Conservation (phyloP, 192 early-diverging fungal species). For the Coemansia sp. region DNA sequence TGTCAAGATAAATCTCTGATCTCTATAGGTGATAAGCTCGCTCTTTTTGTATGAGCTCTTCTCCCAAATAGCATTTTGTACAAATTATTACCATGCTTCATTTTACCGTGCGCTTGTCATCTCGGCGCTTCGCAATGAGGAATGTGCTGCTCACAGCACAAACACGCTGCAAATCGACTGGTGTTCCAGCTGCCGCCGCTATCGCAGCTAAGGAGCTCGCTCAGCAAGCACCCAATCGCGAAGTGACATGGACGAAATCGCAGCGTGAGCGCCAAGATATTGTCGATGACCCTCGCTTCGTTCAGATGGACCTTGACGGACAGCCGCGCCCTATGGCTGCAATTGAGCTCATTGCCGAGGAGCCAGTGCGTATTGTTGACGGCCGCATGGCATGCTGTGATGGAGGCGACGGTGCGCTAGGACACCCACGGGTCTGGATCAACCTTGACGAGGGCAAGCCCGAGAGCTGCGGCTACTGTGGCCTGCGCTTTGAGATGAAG, state of each 20-base stretch:
- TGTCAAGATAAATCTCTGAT: not conserved
- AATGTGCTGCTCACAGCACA: not conserved
- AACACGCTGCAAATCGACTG: constrained; percentile 44
- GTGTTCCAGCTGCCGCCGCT: constrained; percentile 11
- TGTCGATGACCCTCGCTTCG: constrained; percentile 79
- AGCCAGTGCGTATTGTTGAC: constrained; percentile 77
- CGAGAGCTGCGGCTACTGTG: constrained; percentile 81
- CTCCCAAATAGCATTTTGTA: not conserved
- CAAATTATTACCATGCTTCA: constrained; percentile 13
- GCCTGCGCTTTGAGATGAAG: constrained; percentile 77
- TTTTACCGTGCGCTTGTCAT: constrained; percentile 22
- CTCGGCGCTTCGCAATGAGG: constrained; percentile 20
- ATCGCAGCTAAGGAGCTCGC: constrained; percentile 26
- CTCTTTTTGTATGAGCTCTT: not conserved
- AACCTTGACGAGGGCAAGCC: constrained; percentile 68
- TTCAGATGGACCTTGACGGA: constrained; percentile 73
- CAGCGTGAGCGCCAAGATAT: constrained; percentile 72
- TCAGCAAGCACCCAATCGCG: constrained; percentile 75
- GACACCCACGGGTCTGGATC: constrained; percentile 93
- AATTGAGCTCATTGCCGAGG: constrained; percentile 86
- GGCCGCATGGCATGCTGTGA: constrained; percentile 77
- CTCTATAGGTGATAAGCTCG: not conserved
- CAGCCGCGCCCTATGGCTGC: constrained; percentile 91
- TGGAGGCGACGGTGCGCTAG: constrained; percentile 85
- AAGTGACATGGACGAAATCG: constrained; percentile 68